Percentiles rank a stretch among this genome's conserved stretches.
phyloP scores from a whole-genome alignment of 2,329 filamentous ascomycete species.

The Exophiala sp. region DNA sequence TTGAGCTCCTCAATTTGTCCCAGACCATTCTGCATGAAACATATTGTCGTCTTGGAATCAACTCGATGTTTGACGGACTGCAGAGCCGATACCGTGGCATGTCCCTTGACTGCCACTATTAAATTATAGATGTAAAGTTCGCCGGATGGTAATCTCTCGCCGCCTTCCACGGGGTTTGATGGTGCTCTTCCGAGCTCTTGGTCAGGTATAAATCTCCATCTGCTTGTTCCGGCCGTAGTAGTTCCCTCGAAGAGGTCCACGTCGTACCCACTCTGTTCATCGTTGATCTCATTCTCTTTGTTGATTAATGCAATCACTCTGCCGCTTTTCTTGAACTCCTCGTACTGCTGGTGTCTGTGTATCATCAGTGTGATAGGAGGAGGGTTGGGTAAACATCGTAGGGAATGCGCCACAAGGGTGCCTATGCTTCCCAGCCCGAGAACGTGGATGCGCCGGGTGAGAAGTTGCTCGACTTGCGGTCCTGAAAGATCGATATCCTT shows the following conservation, averaged over 20 bases:
- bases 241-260: constrained; percentile 34
- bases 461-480: constrained; percentile 19
- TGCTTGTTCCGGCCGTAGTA: background rate
- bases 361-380: constrained; percentile 78
- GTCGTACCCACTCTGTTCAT: constrained; percentile 41
- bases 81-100: constrained; percentile 61
- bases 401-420: constrained; percentile 66
- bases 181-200: constrained; percentile 22
- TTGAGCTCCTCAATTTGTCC: constrained; percentile 77
- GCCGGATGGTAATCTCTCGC: constrained; percentile 29
- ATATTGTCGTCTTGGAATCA: constrained; percentile 62
- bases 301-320: constrained; percentile 33
- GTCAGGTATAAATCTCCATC: constrained; percentile 21
- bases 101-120: constrained; percentile 71
- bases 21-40: constrained; percentile 74
- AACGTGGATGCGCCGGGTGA: constrained; percentile 59
- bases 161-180: constrained; percentile 18
- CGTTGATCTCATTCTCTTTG: constrained; percentile 37
- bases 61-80: constrained; percentile 61
- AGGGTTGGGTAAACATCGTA: constrained; percentile 55
- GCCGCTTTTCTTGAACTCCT: constrained; percentile 33
- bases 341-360: constrained; percentile 47
- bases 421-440: constrained; percentile 78
- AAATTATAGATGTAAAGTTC: constrained; percentile 61
- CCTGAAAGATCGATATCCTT: constrained; percentile 8